Evolutionary conservation across 164 flowering plant genomes (phyloP).

Genomic region (Vitis riparia): DNA sequence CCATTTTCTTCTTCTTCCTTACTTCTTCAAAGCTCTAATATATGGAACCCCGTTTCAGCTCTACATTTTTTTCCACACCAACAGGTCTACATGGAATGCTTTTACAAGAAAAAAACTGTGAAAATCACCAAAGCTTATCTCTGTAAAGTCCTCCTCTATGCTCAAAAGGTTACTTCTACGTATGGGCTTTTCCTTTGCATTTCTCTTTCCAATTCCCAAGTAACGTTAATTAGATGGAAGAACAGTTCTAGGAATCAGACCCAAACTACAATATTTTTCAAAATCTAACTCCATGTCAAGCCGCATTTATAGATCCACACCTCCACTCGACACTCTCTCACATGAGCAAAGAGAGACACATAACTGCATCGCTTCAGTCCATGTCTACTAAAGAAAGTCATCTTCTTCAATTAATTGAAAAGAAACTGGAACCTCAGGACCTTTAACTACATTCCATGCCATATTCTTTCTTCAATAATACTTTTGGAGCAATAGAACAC

Average conservation of each 20-base stretch:
- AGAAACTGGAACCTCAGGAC: no score
- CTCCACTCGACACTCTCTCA: no score
- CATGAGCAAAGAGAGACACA: slow-evolving; percentile 24
- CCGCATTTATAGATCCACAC: slow-evolving; percentile 38
- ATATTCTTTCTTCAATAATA: no score
- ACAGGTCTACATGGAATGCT: slow-evolving; percentile 19
- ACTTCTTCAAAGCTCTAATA: no score
- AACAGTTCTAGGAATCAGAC: slow-evolving; percentile 52
- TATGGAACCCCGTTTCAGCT: no score
- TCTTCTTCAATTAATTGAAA: slow-evolving; percentile 3
- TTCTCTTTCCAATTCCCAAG: slow-evolving; percentile 31
- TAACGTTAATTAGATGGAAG: slow-evolving; percentile 35
- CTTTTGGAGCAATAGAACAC: no score
- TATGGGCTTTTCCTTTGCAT: slow-evolving; percentile 27
- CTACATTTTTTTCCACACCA: background rate
- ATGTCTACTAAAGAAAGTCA: slow-evolving; percentile 32
- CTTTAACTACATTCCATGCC: no score
- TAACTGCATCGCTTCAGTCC: slow-evolving; percentile 33
- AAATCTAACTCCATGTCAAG: slow-evolving; percentile 52
- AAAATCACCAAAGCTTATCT: slow-evolving; percentile 30
- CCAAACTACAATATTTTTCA: slow-evolving; percentile 39
- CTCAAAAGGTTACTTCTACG: slow-evolving; percentile 38
- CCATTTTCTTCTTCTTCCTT: no score
- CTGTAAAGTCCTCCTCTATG: slow-evolving; percentile 16
- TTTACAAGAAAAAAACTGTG: slow-evolving; percentile 33